Evolutionary conservation across 768 basidiomycete species (phyloP).

Genomic region (Tephrocybe sp.): DNA sequence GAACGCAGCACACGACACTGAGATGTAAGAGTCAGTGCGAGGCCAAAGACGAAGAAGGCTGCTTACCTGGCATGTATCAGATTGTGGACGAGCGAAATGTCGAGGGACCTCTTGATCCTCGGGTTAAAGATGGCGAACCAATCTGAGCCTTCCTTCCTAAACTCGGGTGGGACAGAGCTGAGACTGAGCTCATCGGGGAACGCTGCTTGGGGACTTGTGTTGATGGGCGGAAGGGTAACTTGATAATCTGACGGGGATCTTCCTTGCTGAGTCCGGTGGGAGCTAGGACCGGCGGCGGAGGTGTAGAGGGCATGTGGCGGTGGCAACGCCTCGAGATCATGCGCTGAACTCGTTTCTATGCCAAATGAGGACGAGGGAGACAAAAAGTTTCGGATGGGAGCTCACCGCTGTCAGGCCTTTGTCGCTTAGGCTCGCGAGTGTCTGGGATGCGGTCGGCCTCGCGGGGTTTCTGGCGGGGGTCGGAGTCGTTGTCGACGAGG

Average conservation of each 20-base stretch:
- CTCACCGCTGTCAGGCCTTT: conserved; percentile 11
- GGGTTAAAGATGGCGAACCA: conserved; percentile 92
- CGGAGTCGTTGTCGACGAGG: conserved; percentile 17
- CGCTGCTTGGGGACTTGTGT: conserved; percentile 17
- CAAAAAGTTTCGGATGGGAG: neutral
- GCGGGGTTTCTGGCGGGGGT: conserved; percentile 13
- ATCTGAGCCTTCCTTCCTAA: conserved; percentile 74
- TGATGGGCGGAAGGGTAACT: conserved; percentile 19
- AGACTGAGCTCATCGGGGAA: conserved; percentile 48
- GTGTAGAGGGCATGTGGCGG: conserved; percentile 26
- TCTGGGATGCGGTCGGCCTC: conserved; percentile 34
- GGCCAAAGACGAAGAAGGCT: neutral
- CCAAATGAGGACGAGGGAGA: neutral
- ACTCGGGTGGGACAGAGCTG: conserved; percentile 45
- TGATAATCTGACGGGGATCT: conserved; percentile 18
- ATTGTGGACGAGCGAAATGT: conserved; percentile 80
- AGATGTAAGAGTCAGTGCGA: neutral
- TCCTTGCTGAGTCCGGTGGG: conserved; percentile 6
- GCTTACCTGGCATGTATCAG: conserved; percentile 82
- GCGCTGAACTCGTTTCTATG: conserved; percentile 30
- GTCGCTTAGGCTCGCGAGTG: conserved; percentile 24
- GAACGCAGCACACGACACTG: conserved; percentile 81
- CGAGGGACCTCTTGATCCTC: conserved; percentile 72
- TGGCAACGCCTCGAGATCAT: conserved; percentile 30
- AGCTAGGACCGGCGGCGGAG: conserved; percentile 28